Base-by-base conservation (phyloP, 2,329 filamentous ascomycete species). In the Colletotrichum orchidophilum region DNA sequence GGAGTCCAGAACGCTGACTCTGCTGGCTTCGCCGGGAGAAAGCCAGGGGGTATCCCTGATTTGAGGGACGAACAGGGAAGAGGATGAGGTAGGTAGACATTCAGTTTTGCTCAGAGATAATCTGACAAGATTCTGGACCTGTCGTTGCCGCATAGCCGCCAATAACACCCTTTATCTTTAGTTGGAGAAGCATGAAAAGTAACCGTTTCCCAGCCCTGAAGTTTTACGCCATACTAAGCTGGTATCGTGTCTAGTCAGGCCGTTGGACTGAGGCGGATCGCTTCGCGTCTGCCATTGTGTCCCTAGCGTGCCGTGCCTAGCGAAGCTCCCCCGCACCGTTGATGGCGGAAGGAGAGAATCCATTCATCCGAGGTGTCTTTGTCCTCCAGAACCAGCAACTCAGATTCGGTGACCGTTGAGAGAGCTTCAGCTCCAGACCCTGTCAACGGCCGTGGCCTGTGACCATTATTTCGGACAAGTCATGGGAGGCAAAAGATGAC, bases 1-100 rank as follows among this genome's bases (percentile, higher is more conserved):
- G 29, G 46, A 59, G 69, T 59, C 69, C 52, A 69, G 69, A 71
- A 63, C 65, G 69, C 69, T 69, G 65, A 68, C 39, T 69, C 58
- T 63, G 52, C 64, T 3, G 0, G 0, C 3, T 0, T 4, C 0
- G n/a, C 18, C 39, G 9, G 39, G 39, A 8, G 9, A n/a, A 24
- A 6, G 29, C 53, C 66, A 55, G 69, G 69, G 59, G 59, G 5
- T 11, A 59, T 63, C 69, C 69, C 27, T 63, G 58, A 26, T 63
- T 61, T 8, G 21, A 6, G 33, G 33, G 31, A 39, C 21, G 31
- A 33, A 21, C 12, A 13, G 27, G 24, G 8, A 29, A 52, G 29
- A 52, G 29, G 35, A 31, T 18, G 39, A 46, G 29, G 33, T 29
- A 18, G 15, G 21, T 24, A 49, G n/a, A 61, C 33, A 8, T 39